Base-by-base conservation (phyloP, 1,139 yeast species). In the Taphrina communis region DNA sequence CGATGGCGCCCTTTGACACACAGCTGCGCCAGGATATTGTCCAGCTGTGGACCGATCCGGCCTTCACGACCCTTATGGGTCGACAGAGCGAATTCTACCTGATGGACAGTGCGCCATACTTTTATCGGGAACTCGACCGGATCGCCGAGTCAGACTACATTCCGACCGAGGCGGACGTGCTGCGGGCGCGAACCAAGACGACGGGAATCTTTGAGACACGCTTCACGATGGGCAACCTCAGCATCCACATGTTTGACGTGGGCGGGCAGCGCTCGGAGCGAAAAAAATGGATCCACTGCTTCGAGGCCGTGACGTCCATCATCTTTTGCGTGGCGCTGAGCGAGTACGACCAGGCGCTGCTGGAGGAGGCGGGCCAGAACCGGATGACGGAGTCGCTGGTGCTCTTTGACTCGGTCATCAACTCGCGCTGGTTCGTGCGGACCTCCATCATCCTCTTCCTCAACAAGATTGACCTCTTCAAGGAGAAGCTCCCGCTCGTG, bases 211-310 rank as follows among this genome's bases (percentile, higher is more conserved):
- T 96, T 1, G 97, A 94, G 76, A 90, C 96, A 5, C 84, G 83
- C 70, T 93, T 95, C 78, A 82, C 83, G 70, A 86, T 93, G 84
- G 89, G 73, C 81, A 74, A 88, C 14, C 83, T 85, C 69, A 86
- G 65, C 17, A 71, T 71, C 52, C 72, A 72, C 48, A 90, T 95
- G 61, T 81, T 92, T 70, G 99, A 94, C 80, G 98, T 97, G 3
- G 99, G 99, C 63, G 99, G 99, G 1, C 99, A 94, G 79, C 82
- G 99, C 70, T 86, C 93, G 55, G 99, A 94, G 78, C 84, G 99
- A 70, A 87, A 88, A 73, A 94, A 94, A 77, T 94, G 99, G 99
- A 90, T 94, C 71, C 97, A 93, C 77, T 90, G 97, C 76, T 94
- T 95, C 78, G 96, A 93, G 75, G 91, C 90, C 73, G 92, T 94